These are phyloP conservation scores for Lasiodiplodia citricola DNA, from an alignment of 2,329 filamentous ascomycete species.

Conservation along the genomic window DNA sequence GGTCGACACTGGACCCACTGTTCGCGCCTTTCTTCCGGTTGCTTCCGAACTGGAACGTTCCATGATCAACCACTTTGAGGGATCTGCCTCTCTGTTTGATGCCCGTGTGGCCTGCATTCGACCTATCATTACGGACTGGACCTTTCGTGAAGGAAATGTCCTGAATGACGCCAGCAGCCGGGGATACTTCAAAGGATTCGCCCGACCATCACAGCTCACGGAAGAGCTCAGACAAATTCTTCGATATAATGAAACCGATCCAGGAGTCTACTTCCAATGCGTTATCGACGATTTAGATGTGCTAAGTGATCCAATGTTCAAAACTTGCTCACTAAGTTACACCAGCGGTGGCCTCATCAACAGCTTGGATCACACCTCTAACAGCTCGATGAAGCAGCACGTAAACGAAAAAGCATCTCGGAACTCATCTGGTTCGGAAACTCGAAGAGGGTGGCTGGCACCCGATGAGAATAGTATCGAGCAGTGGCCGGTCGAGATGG, in stretches of 20 bases:
- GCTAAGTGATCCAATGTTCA: background rate
- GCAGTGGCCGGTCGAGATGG: conserved; percentile 2
- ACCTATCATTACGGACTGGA: background rate
- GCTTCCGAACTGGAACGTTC: background rate
- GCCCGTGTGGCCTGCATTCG: conserved; percentile 1
- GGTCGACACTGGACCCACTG: background rate
- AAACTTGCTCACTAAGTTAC: background rate
- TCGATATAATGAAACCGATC: background rate
- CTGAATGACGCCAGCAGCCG: background rate
- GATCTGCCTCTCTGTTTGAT: background rate
- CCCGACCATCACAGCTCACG: background rate
- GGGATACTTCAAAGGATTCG: background rate
- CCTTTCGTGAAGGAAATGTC: background rate
- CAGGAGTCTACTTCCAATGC: background rate
- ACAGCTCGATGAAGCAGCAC: background rate
- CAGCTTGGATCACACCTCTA: conserved; percentile 1
- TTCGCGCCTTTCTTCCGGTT: background rate
- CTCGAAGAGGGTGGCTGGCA: background rate
- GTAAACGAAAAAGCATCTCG: background rate
- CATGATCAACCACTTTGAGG: background rate
- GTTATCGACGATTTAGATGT: background rate
- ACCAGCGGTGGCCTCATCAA: background rate
- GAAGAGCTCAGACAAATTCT: background rate
- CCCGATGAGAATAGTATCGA: background rate
- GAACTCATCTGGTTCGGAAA: background rate